Base-by-base conservation (phyloP, 2,329 filamentous ascomycete genomes). In the Aspergillus arachidicola region DNA sequence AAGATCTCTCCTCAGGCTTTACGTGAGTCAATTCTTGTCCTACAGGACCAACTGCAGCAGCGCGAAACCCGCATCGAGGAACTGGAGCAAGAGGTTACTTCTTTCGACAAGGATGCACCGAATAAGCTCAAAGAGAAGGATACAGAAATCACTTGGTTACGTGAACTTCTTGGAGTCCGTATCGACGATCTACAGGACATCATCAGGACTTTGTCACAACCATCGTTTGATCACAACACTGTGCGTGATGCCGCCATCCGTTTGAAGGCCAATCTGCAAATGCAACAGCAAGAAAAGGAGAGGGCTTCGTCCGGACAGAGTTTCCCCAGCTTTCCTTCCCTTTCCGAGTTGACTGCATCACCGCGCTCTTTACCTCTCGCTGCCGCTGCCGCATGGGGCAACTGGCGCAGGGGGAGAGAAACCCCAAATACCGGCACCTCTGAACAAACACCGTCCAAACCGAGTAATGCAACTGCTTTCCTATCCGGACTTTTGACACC, bases 251-350 rank as follows among this genome's bases (percentile, higher is more conserved):
- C 94, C 6, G 92, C 93, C 41, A 98, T 98, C 70, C 90, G 95
- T 59, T 89, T 99, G 64, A 92, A 93, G 75, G 92, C 95, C 16
- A 97, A 97, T 73, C 84, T 99, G 41, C 93, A 98, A 76, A 99
- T 99, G 95, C 94, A 99, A 78, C 92, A 96, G 75, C 93, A 97
- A 76, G 94, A 97, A 79, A 92, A 93, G 58, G 94, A 98, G 77
- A 87, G 95, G 64, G 89, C 92, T 0, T 86, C 92, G 79, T 89
- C 90, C 59, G 89, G 83, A 23, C 77, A 81, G 64, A 87, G 84
- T 59, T 83, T 95, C 69, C 91, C 92, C 5, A 92, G 91, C 46
- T 86, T 97, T 48, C 90, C 92, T 1, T 90, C 90, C 54, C 87
- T 92, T 36, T 89, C 94, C 54, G 88, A 87, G 68, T 88, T 94